These are phyloP conservation scores for Colletotrichum zoysiae DNA, from an alignment of 2,329 filamentous ascomycete species.

Conservation along the genomic window DNA sequence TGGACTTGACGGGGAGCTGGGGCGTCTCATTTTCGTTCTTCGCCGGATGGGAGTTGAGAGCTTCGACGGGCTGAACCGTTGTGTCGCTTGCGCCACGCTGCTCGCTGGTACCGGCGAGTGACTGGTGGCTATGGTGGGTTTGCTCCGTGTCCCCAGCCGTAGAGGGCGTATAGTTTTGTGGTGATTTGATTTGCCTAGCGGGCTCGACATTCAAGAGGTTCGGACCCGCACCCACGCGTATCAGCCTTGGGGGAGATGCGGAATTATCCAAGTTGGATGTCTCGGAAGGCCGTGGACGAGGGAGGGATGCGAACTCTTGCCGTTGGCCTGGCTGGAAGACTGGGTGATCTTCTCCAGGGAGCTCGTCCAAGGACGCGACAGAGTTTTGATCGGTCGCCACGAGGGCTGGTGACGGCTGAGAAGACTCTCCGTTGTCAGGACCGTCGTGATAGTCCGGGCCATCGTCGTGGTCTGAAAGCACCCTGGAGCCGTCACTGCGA, in stretches of 20 bases:
- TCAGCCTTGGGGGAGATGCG: slow-evolving; percentile 27
- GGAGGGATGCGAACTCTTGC: neutral
- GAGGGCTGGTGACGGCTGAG: neutral
- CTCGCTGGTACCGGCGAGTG: slow-evolving; percentile 33
- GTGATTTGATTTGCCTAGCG: neutral
- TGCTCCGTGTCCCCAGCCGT: slow-evolving; percentile 32
- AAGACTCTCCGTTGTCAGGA: neutral
- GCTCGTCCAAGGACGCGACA: slow-evolving; percentile 1
- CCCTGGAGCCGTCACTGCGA: slow-evolving; percentile 33
- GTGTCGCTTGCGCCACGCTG: slow-evolving; percentile 46
- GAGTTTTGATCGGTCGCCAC: slow-evolving; percentile 3
- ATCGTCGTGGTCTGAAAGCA: slow-evolving; percentile 21
- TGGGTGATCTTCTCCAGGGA: neutral
- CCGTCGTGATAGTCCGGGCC: neutral
- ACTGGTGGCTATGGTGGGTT: slow-evolving; percentile 51
- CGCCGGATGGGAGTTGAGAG: neutral
- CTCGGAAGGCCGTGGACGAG: neutral
- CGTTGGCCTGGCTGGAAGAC: neutral
- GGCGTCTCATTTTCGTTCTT: neutral
- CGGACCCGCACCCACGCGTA: neutral
- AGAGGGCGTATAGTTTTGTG: slow-evolving; percentile 35
- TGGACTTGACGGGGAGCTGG: slow-evolving; percentile 8
- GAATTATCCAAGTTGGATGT: neutral
- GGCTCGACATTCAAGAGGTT: neutral
- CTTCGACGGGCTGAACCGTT: slow-evolving; percentile 44